Percentiles rank a stretch among this genome's conserved stretches.
Conservation (phyloP, 192 early-diverging fungal genomes). For the Dissophora globulifera region DNA sequence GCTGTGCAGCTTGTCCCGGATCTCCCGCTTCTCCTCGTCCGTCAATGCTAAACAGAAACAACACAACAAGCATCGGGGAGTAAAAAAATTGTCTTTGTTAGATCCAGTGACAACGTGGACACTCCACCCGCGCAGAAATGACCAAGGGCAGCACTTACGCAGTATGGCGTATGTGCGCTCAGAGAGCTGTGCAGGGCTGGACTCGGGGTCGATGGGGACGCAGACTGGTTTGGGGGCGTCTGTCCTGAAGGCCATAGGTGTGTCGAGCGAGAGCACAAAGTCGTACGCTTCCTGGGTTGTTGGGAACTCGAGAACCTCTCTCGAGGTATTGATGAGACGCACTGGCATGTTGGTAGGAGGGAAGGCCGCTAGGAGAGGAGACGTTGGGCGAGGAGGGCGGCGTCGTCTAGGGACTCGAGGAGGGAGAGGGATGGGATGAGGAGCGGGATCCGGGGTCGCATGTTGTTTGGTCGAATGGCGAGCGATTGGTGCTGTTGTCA, state of each 20-base stretch:
- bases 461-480: too few species aligned
- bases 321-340: conserved; percentile 46
- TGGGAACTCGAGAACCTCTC: conserved; percentile 43
- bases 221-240: conserved; percentile 44
- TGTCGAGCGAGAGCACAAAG: conserved; percentile 45
- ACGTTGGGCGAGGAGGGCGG: too few species aligned
- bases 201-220: conserved; percentile 52
- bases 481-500: too few species aligned
- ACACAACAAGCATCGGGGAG: too few species aligned
- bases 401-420: too few species aligned
- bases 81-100: too few species aligned
- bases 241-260: conserved; percentile 51
- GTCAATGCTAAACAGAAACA: conserved; percentile 22
- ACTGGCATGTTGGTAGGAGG: conserved; percentile 29
- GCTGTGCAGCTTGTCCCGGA: conserved; percentile 38
- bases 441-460: too few species aligned
- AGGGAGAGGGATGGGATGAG: too few species aligned
- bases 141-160: conserved; percentile 8
- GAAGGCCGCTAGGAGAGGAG: too few species aligned
- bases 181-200: conserved; percentile 26
- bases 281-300: conserved; percentile 41
- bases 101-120: too few species aligned
- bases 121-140: too few species aligned
- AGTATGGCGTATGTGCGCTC: conserved; percentile 46
- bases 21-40: conserved; percentile 39